Base-by-base conservation (phyloP, 2,329 filamentous ascomycete genomes). In the Septoria linicola region DNA sequence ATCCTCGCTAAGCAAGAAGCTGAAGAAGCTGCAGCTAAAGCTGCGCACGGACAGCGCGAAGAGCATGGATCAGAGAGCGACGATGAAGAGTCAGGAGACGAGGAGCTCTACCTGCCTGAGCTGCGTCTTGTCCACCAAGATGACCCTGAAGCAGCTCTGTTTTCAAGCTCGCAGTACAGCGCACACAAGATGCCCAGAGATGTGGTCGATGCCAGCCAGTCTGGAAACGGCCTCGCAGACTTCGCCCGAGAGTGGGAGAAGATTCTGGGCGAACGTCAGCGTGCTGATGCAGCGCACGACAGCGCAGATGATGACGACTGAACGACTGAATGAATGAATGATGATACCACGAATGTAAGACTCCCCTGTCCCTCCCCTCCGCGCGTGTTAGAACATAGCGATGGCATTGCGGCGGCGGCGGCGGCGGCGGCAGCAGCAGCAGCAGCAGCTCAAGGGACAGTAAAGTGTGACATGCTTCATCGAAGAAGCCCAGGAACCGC, bases 101-200 rank as follows among this genome's bases (percentile, higher is more conserved):
- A 80, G 47, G 70, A 78, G 13, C 68, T 78, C 6, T 82, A 81
- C 65, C 76, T 79, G 4, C 88, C 90, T 0, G 91, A 96, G 69
- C 80, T 99, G 59, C 80, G 92, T 35, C 76, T 97, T 7, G 81
- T 99, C 40, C 82, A 85, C 61, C 84, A 84, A 67, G 86, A 92
- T 58, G 92, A 97, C 59, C 89, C 91, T 0, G 88, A 92, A 54
- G 91, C 91, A 1, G 93, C 89, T 67, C 87, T 87, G 61, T 95
- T 96, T 67, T 84, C 81, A 59, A 87, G 88, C 3, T 82, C 89
- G 1, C 88, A 92, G 64, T 97, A 95, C 70, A 96, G 90, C 55
- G 92, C 93, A 2, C 92, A 97, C 67, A 99, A 97, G 72, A 73
- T 99, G 61, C 93, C 93, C 0, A 90, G 85, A 68, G 93, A 99